Base-by-base conservation (phyloP, 2,329 filamentous ascomycete genomes). In the Alternaria tenuissima region DNA sequence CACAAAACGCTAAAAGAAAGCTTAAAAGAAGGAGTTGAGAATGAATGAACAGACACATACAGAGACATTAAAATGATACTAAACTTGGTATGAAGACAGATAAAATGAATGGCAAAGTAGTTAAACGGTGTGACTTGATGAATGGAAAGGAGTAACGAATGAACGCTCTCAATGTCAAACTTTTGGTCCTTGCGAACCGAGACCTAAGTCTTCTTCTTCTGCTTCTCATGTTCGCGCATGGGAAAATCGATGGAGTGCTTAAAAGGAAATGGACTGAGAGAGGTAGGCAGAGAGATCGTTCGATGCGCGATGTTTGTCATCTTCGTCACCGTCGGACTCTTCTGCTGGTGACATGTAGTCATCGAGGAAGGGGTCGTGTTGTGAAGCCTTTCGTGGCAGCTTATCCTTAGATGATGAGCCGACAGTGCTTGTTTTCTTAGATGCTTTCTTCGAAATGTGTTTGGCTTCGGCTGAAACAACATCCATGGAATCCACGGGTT, bases 191-290 rank as follows among this genome's bases (percentile, higher is more conserved):
- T 42, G 57, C 57, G 57, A 52, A 60, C 57, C 57, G 30, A 56
- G 46, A 41, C 26, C 12, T 28, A 2, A 32, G 20, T 53, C 51
- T 43, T 53, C 51, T 53, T 43, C 28, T 53, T 30, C 51, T 34
- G 47, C 28, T 55, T 59, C 52, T 51, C 52, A 34, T 56, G 52
- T 41, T 56, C 38, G 44, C 34, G 53, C 47, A 52, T 57, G 26
- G 57, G 38, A 47, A 49, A 43, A 61, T 57, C 42, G 47, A 57
- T 57, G 2, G 34, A 39, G 14, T 51, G 47, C n/a, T 61, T 54
- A 53, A 61, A 61, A 64, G 12, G 61, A 64, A 57, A 66, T 64
- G 8, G 61, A 63, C n/a, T 65, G 63, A 3, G 63, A 59, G 7
- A 65, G 55, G 34, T 65, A 65, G 20, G 58, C 63, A 5, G 61